These are phyloP conservation scores for Colletotrichum sp. DNA, from an alignment of 2,329 filamentous ascomycete species.

Conservation along the genomic window DNA sequence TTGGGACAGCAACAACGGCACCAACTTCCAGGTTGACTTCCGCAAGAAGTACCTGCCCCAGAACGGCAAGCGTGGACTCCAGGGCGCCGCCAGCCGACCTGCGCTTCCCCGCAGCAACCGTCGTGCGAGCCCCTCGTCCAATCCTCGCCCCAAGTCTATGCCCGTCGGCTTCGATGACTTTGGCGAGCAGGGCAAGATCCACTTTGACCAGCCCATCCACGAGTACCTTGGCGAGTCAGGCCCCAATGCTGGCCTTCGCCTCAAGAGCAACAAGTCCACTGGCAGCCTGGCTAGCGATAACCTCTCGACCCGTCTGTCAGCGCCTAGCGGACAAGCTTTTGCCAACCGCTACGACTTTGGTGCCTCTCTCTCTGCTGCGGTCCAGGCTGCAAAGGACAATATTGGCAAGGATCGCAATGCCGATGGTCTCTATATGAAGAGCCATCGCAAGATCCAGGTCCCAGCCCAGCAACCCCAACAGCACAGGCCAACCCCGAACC, in stretches of 20 bases:
- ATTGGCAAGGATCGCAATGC: conserved; percentile 53
- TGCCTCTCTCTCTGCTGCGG: conserved; percentile 85
- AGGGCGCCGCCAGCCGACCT: conserved; percentile 55
- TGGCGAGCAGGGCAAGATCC: conserved; percentile 61
- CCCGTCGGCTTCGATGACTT: conserved; percentile 74
- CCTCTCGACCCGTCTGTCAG: conserved; percentile 53
- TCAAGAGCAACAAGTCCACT: conserved; percentile 74
- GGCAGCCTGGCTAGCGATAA: conserved; percentile 68
- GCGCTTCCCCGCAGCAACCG: conserved; percentile 72
- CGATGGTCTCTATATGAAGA: conserved; percentile 64
- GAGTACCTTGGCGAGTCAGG: conserved; percentile 69
- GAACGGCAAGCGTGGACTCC: conserved; percentile 60
- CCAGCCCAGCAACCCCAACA: conserved; percentile 18
- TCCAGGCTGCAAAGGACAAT: conserved; percentile 73
- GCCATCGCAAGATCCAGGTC: conserved; percentile 44
- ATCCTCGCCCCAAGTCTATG: conserved; percentile 59
- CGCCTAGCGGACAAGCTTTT: conserved; percentile 75
- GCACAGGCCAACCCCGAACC: not conserved
- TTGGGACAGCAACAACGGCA: conserved; percentile 91
- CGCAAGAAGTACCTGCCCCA: conserved; percentile 74
- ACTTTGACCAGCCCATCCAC: conserved; percentile 64
- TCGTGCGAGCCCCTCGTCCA: conserved; percentile 42
- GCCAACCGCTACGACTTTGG: conserved; percentile 95
- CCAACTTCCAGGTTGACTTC: conserved; percentile 96
- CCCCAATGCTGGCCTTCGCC: conserved; percentile 60